A percentile compares a stretch with the other conserved stretches of the same genome.
Evolutionary conservation across 2,329 filamentous ascomycete genomes (phyloP).

Genomic region (Botrytis galanthina): DNA sequence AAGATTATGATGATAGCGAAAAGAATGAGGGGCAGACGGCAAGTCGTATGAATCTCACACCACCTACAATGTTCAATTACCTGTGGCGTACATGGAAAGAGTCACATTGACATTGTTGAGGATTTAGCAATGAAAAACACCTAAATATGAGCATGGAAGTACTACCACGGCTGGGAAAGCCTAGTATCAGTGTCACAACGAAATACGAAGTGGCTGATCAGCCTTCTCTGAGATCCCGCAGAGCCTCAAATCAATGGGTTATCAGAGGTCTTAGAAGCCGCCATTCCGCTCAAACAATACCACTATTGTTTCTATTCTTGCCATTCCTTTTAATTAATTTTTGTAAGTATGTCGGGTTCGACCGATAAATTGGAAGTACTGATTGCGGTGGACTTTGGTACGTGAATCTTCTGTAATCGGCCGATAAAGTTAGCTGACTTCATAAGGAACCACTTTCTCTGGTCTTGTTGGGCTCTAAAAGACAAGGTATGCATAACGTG

Average conservation of each 20-base stretch:
- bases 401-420: background rate
- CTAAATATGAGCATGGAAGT: background rate
- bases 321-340: background rate
- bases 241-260: background rate
- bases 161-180: background rate
- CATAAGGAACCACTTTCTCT: background rate
- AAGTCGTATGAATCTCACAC: background rate
- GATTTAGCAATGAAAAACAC: background rate
- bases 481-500: background rate
- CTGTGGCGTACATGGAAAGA: background rate
- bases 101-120: background rate
- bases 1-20: background rate
- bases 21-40: background rate
- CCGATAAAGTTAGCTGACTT: background rate
- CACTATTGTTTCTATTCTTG: background rate
- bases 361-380: background rate
- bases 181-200: background rate
- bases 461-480: constrained; percentile 4
- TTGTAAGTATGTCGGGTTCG: background rate
- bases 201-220: background rate
- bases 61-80: background rate
- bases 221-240: background rate
- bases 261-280: background rate
- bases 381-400: constrained; percentile 5
- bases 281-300: background rate